Evolutionary conservation across 1,139 yeast genomes (phyloP).

Genomic region (Kurtzmaniella natalensis): DNA sequence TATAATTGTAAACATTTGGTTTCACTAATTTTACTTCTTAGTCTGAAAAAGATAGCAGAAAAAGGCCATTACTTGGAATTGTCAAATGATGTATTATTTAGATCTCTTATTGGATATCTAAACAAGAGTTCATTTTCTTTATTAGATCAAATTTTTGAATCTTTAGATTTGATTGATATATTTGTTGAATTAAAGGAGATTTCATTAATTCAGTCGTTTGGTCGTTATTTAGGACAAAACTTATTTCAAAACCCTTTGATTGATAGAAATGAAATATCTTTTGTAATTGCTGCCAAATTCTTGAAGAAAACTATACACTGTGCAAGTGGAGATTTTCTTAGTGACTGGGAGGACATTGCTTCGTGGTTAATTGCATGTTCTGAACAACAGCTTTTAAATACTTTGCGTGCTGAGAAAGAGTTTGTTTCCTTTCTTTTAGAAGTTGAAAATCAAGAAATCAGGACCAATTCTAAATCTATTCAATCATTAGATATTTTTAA

Average conservation of each 20-base stretch:
- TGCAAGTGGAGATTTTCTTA: conserved; percentile 16
- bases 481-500: no score
- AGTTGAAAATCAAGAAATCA: background rate
- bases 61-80: no score
- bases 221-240: background rate
- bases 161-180: background rate
- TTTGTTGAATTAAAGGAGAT: background rate
- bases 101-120: no score
- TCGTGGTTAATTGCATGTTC: conserved; percentile 31
- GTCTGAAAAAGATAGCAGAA: no score
- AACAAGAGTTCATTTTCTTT: no score
- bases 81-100: no score
- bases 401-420: background rate
- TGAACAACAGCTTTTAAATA: conserved; percentile 19
- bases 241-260: background rate
- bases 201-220: background rate
- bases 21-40: no score
- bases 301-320: conserved; percentile 12
- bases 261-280: conserved; percentile 34
- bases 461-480: no score
- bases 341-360: conserved; percentile 33
- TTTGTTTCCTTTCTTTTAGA: background rate
- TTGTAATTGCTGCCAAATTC: conserved; percentile 23
- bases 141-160: no score
- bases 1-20: no score